These are phyloP conservation scores for Hymenoscyphus albidus DNA, from an alignment of 2,329 filamentous ascomycete species.

Conservation along the genomic window DNA sequence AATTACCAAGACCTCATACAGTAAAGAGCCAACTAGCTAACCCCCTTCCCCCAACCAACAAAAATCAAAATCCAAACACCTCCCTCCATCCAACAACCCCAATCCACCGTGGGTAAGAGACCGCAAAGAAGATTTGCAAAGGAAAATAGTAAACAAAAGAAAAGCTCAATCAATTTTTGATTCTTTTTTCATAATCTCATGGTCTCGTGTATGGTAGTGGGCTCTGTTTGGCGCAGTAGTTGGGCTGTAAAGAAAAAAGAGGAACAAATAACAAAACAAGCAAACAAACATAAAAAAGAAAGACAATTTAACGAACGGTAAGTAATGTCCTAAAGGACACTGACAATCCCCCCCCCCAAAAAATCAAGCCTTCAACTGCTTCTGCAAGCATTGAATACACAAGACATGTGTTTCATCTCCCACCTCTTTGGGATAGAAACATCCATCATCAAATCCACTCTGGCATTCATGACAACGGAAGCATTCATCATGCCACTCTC, in stretches of 20 bases:
- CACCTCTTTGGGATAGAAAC: constrained; percentile 58
- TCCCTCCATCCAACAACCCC: background rate
- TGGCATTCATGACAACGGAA: constrained; percentile 72
- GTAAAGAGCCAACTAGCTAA: too few relatives aligned
- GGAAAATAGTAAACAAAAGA: background rate
- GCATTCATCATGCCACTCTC: constrained; percentile 90
- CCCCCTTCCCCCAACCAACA: background rate
- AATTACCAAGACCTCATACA: too few relatives aligned
- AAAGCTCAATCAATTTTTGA: background rate
- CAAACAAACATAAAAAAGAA: background rate
- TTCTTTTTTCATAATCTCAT: background rate
- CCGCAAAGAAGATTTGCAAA: background rate
- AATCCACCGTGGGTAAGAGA: background rate
- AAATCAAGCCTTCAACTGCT: constrained; percentile 52
- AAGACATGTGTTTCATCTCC: constrained; percentile 50
- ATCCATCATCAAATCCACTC: constrained; percentile 59
- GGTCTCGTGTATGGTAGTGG: background rate
- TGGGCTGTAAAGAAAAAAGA: background rate
- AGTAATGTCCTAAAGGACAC: background rate
- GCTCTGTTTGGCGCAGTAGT: background rate
- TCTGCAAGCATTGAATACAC: constrained; percentile 58
- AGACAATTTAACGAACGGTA: background rate
- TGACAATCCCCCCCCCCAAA: background rate
- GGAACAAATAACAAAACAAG: background rate
- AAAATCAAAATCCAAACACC: background rate